Conservation (phyloP, 108 stramenopile species). For the Conticribra guillardii region DNA sequence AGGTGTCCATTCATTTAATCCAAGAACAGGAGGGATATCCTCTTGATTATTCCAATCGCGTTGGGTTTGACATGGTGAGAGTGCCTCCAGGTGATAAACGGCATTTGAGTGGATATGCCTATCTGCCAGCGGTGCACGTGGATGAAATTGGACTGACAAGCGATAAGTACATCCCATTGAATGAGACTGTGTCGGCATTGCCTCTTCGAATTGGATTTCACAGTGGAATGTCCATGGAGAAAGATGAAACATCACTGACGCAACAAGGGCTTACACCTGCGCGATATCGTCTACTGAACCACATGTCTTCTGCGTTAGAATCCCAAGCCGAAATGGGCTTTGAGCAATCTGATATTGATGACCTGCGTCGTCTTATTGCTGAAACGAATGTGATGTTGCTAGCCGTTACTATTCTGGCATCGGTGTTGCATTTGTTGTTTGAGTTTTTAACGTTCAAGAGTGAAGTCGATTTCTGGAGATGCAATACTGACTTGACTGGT, state of each 20-base stretch:
- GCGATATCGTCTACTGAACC: constrained; percentile 78
- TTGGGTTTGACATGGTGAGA: constrained; percentile 62
- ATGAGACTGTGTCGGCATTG: constrained; percentile 83
- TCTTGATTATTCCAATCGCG: constrained; percentile 56
- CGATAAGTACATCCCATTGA: constrained; percentile 94
- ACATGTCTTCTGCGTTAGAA: constrained; percentile 79
- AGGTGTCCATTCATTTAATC: constrained; percentile 77
- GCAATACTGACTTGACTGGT: constrained; percentile 90
- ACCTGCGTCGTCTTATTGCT: constrained; percentile 71
- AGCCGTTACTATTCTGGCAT: constrained; percentile 88
- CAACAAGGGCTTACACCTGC: constrained; percentile 79
- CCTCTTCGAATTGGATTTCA: constrained; percentile 88
- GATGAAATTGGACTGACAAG: constrained; percentile 94
- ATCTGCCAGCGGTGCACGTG: constrained; percentile 85
- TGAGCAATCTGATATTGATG: constrained; percentile 93
- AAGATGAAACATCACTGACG: constrained; percentile 31
- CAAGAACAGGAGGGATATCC: constrained; percentile 77
- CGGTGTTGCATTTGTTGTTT: constrained; percentile 91
- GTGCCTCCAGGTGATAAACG: constrained; percentile 8
- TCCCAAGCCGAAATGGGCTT: constrained; percentile 90
- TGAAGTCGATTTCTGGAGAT: constrained; percentile 93
- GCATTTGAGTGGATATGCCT: constrained; percentile 70
- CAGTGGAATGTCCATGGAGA: constrained; percentile 60
- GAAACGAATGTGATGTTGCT: constrained; percentile 90
- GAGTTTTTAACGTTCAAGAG: constrained; percentile 94